Percentiles rank a stretch among this genome's conserved stretches.
Evolutionary conservation across 2,329 filamentous ascomycete genomes (phyloP).

Genomic region (Diaporthe batatas): DNA sequence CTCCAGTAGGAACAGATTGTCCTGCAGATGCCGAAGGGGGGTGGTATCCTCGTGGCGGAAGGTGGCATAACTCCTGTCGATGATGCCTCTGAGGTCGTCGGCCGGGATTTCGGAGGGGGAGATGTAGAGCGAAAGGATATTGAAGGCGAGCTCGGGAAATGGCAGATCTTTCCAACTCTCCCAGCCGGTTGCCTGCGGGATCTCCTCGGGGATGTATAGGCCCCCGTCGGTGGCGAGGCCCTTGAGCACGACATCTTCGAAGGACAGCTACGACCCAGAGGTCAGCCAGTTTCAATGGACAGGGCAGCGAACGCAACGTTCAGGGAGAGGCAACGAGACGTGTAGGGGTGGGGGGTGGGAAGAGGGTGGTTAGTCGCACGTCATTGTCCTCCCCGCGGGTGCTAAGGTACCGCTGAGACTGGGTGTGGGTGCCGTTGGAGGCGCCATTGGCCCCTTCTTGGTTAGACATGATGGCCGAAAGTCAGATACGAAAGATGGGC

Average conservation of each 20-base stretch:
- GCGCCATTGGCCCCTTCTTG: constrained; percentile 55
- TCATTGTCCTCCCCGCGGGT: constrained; percentile 65
- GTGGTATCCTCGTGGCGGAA: constrained; percentile 86
- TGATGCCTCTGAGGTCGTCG: constrained; percentile 84
- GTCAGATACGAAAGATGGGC: background rate
- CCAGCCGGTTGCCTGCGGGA: constrained; percentile 67
- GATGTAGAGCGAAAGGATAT: constrained; percentile 91
- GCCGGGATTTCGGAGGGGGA: constrained; percentile 84
- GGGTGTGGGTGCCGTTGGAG: constrained; percentile 54
- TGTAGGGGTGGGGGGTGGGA: constrained; percentile 24
- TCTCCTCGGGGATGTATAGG: constrained; percentile 88
- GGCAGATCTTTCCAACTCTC: constrained; percentile 82
- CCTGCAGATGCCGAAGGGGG: constrained; percentile 82
- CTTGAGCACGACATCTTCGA: constrained; percentile 92
- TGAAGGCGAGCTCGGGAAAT: constrained; percentile 85
- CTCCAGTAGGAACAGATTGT: constrained; percentile 88
- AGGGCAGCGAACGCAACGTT: constrained; percentile 2
- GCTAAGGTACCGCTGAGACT: constrained; percentile 64
- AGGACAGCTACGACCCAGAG: constrained; percentile 73
- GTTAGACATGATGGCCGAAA: constrained; percentile 55
- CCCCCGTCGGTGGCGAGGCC: constrained; percentile 89
- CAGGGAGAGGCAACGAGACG: background rate
- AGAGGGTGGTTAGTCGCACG: constrained; percentile 51
- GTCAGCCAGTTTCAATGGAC: constrained; percentile 33
- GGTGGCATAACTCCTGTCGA: constrained; percentile 87